phyloP scores from a whole-genome alignment of 805 yeast genomes.

The Candida palmyrensis region DNA sequence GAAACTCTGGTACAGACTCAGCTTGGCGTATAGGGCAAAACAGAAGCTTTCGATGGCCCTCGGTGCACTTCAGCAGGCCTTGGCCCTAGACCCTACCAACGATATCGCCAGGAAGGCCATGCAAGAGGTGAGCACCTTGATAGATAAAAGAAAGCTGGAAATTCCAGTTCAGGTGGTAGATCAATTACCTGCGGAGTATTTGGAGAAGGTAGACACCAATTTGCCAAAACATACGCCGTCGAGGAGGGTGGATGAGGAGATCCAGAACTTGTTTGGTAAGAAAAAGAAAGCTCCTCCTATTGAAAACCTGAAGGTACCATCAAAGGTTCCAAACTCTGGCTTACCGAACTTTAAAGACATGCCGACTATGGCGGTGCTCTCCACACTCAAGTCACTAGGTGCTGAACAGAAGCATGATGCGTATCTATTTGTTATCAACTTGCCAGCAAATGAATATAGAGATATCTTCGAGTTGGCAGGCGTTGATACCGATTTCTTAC shows the following conservation, averaged over 20 bases:
- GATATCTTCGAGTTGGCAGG: constrained; percentile 38
- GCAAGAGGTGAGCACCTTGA: constrained; percentile 9
- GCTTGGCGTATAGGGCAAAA: constrained; percentile 33
- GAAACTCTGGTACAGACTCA: constrained; percentile 51
- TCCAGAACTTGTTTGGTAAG: constrained; percentile 13
- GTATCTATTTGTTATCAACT: constrained; percentile 29
- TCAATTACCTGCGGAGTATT: constrained; percentile 35
- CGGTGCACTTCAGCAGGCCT: constrained; percentile 27
- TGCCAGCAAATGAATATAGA: constrained; percentile 18
- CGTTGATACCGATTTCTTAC: constrained; percentile 44
- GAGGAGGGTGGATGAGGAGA: background rate
- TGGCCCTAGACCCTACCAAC: constrained; percentile 39
- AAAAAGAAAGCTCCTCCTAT: background rate
- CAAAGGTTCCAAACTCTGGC: background rate
- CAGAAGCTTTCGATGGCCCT: constrained; percentile 19
- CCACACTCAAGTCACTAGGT: constrained; percentile 22
- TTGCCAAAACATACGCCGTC: background rate
- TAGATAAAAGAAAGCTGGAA: no score
- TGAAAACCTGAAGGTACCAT: background rate
- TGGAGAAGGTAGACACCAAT: background rate
- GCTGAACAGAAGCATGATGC: constrained; percentile 20
- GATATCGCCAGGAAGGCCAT: constrained; percentile 33
- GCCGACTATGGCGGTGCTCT: constrained; percentile 18
- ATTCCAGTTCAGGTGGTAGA: constrained; percentile 29
- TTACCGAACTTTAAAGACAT: no score